Evolutionary conservation across 2,329 filamentous ascomycete species (phyloP), one percentile per base, ranked within the genome.

Genomic region (Alternaria conjuncta): DNA sequence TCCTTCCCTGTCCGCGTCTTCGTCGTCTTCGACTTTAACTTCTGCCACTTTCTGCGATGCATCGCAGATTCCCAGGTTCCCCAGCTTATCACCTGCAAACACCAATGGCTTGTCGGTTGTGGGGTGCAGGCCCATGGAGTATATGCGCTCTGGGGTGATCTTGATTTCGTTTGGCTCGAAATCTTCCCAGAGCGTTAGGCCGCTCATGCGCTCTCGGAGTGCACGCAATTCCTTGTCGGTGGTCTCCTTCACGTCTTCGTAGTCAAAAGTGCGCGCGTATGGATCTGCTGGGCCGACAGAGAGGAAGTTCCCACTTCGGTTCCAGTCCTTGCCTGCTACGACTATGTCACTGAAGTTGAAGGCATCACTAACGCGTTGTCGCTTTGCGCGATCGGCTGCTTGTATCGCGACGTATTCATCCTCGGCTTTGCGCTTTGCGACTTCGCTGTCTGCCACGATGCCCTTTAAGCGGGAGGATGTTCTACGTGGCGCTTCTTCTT

Each of bases 1-100:
- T 36, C 93, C 89, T 0, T 89, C 83, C 11, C 86, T 81, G 0
- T 90, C 87, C 1, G 85, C 85, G 2, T 92, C 90, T 43, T 88
- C 87, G 26, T 88, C 87, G 9, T 92, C 89, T 60, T 89, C 88
- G 15, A 78, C 79, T 30, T 84, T 81, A 55, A 84, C 79, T 65
- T 84, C 82, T 5, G 86, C 75, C 3, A 83, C 82, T 3, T 87
- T 86, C 69, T 96, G 93, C 0, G 92, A 94, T 1, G 90, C 94
- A 75, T 99, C 95, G 58, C 97, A 95, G 1, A 99, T 88, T 0
- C 96, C 96, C 62, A 98, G 85, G 23, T 93, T 92, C 1, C 96
- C 95, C 68, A 96, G 87, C 78, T 99, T 99, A 74, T 99, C 96
- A 11, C 95, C 95, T 0, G 95, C 95, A 76, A 99, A 96, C 2